Base-by-base conservation (phyloP, 2,329 filamentous ascomycete species). In the Colletotrichum viniferum region DNA sequence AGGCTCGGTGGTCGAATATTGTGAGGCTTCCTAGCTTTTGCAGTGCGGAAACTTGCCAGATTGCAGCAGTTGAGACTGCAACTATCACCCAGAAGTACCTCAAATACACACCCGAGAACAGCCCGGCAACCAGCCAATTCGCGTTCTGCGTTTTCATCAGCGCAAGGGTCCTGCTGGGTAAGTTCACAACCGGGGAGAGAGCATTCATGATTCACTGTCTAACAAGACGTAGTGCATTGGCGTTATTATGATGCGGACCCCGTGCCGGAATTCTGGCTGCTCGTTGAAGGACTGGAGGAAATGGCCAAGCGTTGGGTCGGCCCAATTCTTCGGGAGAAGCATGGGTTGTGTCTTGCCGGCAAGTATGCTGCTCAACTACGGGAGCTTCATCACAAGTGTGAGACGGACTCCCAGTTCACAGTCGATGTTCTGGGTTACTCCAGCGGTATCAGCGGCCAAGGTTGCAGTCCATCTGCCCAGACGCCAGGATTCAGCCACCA, bases 21-120 rank as follows among this genome's bases (percentile, higher is more conserved):
- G 73, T 78, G 75, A 80, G 67, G 69, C 76, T 89, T 7, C 87
- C 88, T 0, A 88, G 83, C 64, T 79, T 81, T 5, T 87, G 83
- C 55, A 88, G 86, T 63, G 86, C 87, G 3, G 88, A 89, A 70
- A 89, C 88, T 0, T 89, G 88, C 72, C 82, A 87, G 43, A 78
- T 83, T 1, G 88, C 88, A 0, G 87, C 87, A 0, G 79, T 83
- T 0, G 87, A 89, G 70, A 88, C 85, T 0, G 82, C 87, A 0
- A 85, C 83, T 2, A 89, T 89, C 34, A 84, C 84, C 0, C 80
- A 83, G 7, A 88, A 88, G 69, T 89, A 88, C 73, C 80, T 89
- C 2, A 82, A 85, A 26, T 81, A 85, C 76, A 82, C 84, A 2
- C 77, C 81, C 3, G 73, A 68, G 4, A 71, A 71, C 24, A 77